Evolutionary conservation across 1,284 basidiomycete genomes (phyloP).

Genomic region (Marasmius fiardii): DNA sequence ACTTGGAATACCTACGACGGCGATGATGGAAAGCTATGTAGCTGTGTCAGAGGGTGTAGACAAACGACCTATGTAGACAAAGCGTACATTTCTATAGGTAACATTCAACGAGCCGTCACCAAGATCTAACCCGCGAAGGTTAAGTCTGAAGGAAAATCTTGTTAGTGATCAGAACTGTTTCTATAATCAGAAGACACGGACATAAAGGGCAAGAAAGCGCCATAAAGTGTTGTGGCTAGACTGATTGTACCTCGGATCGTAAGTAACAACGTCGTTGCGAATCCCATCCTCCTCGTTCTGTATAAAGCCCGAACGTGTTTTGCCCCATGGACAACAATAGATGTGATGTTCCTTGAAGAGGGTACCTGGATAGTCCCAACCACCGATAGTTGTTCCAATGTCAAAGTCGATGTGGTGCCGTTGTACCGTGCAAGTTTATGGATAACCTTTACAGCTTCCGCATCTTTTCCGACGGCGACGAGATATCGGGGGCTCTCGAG

Average conservation of each 20-base stretch:
- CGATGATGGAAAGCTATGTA: slow-evolving; percentile 59
- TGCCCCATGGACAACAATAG: slow-evolving; percentile 34
- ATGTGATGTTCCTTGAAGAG: slow-evolving; percentile 21
- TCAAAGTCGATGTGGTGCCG: slow-evolving; percentile 41
- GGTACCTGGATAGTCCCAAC: slow-evolving; percentile 20
- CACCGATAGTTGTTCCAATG: slow-evolving; percentile 44
- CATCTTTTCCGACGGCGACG: slow-evolving; percentile 68
- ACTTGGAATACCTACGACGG: slow-evolving; percentile 68
- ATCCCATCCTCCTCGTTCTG: slow-evolving; percentile 55
- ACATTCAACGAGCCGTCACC: slow-evolving; percentile 56
- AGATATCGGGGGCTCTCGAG: slow-evolving; percentile 76
- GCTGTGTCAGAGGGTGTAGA: neutral
- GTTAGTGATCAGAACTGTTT: neutral
- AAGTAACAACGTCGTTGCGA: slow-evolving; percentile 56
- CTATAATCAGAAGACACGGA: slow-evolving; percentile 29
- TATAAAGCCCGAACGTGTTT: slow-evolving; percentile 57
- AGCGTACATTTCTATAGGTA: slow-evolving; percentile 62
- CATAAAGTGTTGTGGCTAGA: slow-evolving; percentile 66
- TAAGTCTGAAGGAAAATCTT: slow-evolving; percentile 34
- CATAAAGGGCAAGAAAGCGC: slow-evolving; percentile 64
- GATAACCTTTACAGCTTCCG: slow-evolving; percentile 68
- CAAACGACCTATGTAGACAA: neutral
- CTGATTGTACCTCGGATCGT: slow-evolving; percentile 67
- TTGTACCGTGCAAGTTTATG: slow-evolving; percentile 71
- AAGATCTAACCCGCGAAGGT: slow-evolving; percentile 56